Evolutionary conservation across 2,329 filamentous ascomycete genomes (phyloP).

Genomic region (Phialophora chinensis): DNA sequence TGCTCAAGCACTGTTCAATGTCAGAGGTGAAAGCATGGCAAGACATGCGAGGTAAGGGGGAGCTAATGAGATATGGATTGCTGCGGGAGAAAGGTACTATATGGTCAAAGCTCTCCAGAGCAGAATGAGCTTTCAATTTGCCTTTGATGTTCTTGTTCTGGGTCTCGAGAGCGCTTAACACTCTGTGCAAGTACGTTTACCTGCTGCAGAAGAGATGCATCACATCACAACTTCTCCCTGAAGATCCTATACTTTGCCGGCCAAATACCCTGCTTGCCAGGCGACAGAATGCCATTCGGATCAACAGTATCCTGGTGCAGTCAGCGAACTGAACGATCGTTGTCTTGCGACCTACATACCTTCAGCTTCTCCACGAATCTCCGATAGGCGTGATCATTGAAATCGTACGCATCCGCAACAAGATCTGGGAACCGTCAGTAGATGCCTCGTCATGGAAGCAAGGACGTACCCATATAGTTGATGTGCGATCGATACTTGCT

Average conservation of each 20-base stretch:
- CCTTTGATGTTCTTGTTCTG: no score
- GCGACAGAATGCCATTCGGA: conserved; percentile 56
- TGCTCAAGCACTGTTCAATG: no score
- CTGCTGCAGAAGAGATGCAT: not conserved
- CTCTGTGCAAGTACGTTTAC: not conserved
- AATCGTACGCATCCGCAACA: conserved; percentile 31
- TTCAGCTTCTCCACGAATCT: conserved; percentile 34
- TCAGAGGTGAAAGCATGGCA: no score
- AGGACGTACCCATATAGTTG: conserved; percentile 34
- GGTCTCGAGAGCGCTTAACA: no score
- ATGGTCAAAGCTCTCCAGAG: no score
- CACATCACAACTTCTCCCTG: conserved; percentile 20
- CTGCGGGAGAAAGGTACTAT: no score
- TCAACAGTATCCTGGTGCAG: conserved; percentile 50
- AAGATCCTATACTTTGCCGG: conserved; percentile 27
- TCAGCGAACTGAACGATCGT: not conserved
- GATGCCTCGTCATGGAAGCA: not conserved
- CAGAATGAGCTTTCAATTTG: no score
- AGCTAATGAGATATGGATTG: no score
- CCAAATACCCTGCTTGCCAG: conserved; percentile 57
- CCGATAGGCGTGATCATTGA: conserved; percentile 34
- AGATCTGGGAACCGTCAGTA: conserved; percentile 19
- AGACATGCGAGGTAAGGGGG: no score
- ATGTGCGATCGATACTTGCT: conserved; percentile 35
- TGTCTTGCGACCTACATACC: conserved; percentile 1